A percentile compares a stretch with the other conserved stretches of the same genome.
phyloP scores from a whole-genome alignment of 768 basidiomycete genomes.

The Lanmaoa rubissima region DNA sequence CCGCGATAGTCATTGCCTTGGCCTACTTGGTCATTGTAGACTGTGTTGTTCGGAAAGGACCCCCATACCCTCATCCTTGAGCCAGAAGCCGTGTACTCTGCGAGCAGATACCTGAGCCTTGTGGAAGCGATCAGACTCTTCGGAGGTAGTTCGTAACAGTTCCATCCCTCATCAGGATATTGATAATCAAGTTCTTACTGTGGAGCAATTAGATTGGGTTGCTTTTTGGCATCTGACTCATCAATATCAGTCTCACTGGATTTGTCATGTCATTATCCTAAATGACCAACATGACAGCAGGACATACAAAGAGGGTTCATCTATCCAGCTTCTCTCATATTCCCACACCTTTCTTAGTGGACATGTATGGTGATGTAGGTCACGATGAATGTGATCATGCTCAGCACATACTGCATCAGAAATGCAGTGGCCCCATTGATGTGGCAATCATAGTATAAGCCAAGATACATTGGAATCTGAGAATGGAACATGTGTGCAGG shows the following conservation, averaged over 20 bases:
- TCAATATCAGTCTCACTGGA: slow-evolving; percentile 52
- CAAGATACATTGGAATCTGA: slow-evolving; percentile 47
- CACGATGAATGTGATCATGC: slow-evolving; percentile 63
- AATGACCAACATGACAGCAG: slow-evolving; percentile 63
- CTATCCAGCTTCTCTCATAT: slow-evolving; percentile 2
- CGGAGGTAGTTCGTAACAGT: no score
- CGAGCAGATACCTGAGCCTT: no score
- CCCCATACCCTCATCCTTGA: no score
- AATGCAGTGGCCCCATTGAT: slow-evolving; percentile 73
- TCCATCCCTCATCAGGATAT: slow-evolving; percentile 61
- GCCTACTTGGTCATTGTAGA: no score
- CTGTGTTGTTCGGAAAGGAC: no score
- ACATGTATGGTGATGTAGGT: slow-evolving; percentile 11
- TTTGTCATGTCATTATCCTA: slow-evolving; percentile 64
- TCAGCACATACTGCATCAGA: slow-evolving; percentile 65
- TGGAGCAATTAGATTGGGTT: slow-evolving; percentile 66
- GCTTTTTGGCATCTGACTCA: slow-evolving; percentile 41
- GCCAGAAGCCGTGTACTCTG: no score
- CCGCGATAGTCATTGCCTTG: no score
- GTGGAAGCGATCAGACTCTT: no score
- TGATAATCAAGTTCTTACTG: slow-evolving; percentile 63
- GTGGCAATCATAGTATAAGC: slow-evolving; percentile 69
- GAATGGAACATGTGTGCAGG: slow-evolving; percentile 51
- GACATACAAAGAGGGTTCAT: slow-evolving; percentile 72
- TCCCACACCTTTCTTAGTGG: neutral